These are phyloP conservation scores for Phytophthora idaei DNA, from an alignment of 352 stramenopile genomes.

Conservation along the genomic window DNA sequence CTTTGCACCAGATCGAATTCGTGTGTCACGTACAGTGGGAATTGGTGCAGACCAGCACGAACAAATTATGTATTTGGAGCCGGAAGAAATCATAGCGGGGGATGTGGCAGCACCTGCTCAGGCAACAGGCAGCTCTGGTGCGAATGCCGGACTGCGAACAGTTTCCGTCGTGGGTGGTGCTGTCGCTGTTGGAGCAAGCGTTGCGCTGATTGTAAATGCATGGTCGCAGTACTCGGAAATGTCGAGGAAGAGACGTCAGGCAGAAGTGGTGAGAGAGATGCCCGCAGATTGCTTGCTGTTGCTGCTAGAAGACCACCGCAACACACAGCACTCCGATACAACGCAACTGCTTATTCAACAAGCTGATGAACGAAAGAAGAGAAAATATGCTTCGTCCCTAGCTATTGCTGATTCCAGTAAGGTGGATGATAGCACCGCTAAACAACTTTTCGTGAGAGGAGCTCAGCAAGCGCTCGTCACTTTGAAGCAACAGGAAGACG, in stretches of 20 bases:
- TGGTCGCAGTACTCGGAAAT: conserved; percentile 86
- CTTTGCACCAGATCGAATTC: conserved; percentile 74
- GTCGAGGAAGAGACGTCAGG: conserved; percentile 64
- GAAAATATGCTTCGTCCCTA: conserved; percentile 25
- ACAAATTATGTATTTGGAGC: conserved; percentile 77
- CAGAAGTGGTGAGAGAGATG: conserved; percentile 77
- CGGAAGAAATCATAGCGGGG: conserved; percentile 72
- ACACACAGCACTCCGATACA: conserved; percentile 31
- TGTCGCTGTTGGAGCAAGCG: conserved; percentile 76
- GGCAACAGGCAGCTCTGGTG: conserved; percentile 23
- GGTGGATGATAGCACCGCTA: conserved; percentile 4
- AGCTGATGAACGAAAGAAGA: conserved; percentile 35
- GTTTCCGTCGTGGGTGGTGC: conserved; percentile 77
- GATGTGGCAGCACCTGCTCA: conserved; percentile 50
- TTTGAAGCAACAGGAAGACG: conserved; percentile 39
- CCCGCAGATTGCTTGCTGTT: conserved; percentile 71
- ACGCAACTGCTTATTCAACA: conserved; percentile 41
- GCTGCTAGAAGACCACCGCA: conserved; percentile 69
- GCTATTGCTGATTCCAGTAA: conserved; percentile 13
- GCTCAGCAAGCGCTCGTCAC: conserved; percentile 40
- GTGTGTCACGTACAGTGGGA: conserved; percentile 61
- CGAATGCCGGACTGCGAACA: conserved; percentile 47
- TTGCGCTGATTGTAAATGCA: conserved; percentile 77
- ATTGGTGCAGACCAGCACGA: conserved; percentile 68
- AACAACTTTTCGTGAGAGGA: conserved; percentile 22